Evolutionary conservation across 768 basidiomycete species (phyloP).

Genomic region (Boletales sp.): DNA sequence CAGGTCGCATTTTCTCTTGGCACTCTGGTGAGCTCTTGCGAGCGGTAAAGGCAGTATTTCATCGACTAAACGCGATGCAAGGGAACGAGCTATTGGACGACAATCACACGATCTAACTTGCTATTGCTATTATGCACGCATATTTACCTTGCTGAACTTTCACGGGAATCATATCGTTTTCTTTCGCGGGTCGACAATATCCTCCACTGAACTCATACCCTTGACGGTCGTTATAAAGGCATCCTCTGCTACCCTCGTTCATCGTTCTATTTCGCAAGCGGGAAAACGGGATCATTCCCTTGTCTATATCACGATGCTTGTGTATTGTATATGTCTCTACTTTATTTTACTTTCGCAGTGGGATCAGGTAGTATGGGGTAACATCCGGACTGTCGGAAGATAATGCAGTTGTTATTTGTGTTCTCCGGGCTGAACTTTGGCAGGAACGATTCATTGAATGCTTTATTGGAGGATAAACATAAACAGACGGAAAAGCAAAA

Average conservation of each 20-base stretch:
- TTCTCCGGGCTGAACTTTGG: background rate
- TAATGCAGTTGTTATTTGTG: constrained; percentile 23
- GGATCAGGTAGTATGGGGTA: constrained; percentile 8
- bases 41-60: background rate
- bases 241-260: constrained; percentile 5
- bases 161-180: constrained; percentile 26
- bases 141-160: constrained; percentile 31
- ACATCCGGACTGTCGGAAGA: constrained; percentile 12
- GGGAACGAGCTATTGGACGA: constrained; percentile 29
- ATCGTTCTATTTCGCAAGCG: constrained; percentile 2
- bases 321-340: constrained; percentile 30
- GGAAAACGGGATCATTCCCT: constrained; percentile 13
- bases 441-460: background rate
- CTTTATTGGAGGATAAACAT: background rate
- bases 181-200: constrained; percentile 32
- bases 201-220: constrained; percentile 24
- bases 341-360: constrained; percentile 25
- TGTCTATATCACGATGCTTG: constrained; percentile 28
- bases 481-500: background rate
- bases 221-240: constrained; percentile 28
- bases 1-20: constrained; percentile 27
- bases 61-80: background rate
- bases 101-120: constrained; percentile 30
- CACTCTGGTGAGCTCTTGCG: constrained; percentile 18
- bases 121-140: constrained; percentile 32